Evolutionary conservation across 371 early-diverging fungal genomes (phyloP).

Genomic region (Apophysomyces sp.): DNA sequence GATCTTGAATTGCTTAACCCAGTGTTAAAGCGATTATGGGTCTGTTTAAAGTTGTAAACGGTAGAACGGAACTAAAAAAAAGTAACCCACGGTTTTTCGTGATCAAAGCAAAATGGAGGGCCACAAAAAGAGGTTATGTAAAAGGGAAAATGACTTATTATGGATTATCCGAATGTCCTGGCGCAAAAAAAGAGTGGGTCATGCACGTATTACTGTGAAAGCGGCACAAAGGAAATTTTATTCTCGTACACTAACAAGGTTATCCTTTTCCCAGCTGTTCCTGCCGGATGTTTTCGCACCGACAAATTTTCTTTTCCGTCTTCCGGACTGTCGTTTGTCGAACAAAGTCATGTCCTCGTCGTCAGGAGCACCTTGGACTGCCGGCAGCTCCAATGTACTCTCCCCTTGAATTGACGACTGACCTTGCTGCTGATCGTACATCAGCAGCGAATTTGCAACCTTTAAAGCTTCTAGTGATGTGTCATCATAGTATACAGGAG

Average conservation of each 20-base stretch:
- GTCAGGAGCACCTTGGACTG: neutral
- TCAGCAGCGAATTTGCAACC: constrained; percentile 29
- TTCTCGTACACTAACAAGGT: neutral
- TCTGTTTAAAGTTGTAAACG: too few relatives aligned
- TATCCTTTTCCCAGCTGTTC: neutral
- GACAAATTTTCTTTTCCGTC: neutral
- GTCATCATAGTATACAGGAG: constrained; percentile 2
- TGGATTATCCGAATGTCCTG: too few relatives aligned
- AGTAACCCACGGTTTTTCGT: too few relatives aligned
- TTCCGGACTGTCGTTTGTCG: neutral
- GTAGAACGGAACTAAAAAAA: too few relatives aligned
- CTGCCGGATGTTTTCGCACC: neutral
- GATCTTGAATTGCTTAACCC: too few relatives aligned
- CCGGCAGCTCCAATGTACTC: neutral
- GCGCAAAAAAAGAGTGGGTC: neutral
- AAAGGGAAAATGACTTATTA: too few relatives aligned
- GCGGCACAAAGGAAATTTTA: neutral
- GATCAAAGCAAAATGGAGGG: too few relatives aligned
- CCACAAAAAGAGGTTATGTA: too few relatives aligned
- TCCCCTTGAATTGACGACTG: neutral
- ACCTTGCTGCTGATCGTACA: constrained; percentile 7
- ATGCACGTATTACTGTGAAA: too few relatives aligned
- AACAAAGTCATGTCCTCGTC: neutral
- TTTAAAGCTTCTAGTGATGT: constrained; percentile 27
- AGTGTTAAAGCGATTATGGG: too few relatives aligned